These are phyloP conservation scores for Angophora floribunda DNA, from an alignment of 345 rosid species.

Conservation along the genomic window DNA sequence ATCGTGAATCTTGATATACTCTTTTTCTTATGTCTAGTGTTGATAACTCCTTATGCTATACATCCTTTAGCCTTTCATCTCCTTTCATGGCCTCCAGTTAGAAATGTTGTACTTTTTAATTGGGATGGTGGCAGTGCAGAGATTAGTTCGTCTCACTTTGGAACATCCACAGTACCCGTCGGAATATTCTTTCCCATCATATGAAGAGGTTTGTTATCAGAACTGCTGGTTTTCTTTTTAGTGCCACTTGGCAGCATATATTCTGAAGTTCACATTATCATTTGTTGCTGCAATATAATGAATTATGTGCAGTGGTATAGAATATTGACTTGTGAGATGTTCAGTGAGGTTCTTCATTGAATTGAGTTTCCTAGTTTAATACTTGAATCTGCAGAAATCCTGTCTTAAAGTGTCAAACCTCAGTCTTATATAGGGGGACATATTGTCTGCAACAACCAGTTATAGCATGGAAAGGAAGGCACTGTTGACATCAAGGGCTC, in stretches of 20 bases:
- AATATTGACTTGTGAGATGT: not conserved
- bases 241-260: not conserved
- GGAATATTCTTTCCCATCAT: constrained; percentile 51
- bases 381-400: not conserved
- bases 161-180: constrained; percentile 36
- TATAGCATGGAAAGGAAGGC: not conserved
- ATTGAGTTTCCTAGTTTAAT: not conserved
- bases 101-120: constrained; percentile 5
- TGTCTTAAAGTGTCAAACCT: not conserved
- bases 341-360: not conserved
- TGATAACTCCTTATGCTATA: not conserved
- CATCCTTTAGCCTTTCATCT: not conserved
- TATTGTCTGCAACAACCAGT: not conserved
- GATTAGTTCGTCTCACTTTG: constrained; percentile 60
- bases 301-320: not conserved
- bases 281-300: not conserved
- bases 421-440: not conserved
- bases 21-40: not conserved
- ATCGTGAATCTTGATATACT: not conserved
- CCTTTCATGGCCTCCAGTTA: not conserved
- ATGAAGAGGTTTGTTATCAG: constrained; percentile 39
- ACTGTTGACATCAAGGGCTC: not conserved
- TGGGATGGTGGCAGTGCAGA: constrained; percentile 54
- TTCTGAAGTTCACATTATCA: not conserved
- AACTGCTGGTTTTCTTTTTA: not conserved